These are phyloP conservation scores for Cyberlindnera suaveolens DNA, from an alignment of 805 yeast genomes.

Conservation along the genomic window DNA sequence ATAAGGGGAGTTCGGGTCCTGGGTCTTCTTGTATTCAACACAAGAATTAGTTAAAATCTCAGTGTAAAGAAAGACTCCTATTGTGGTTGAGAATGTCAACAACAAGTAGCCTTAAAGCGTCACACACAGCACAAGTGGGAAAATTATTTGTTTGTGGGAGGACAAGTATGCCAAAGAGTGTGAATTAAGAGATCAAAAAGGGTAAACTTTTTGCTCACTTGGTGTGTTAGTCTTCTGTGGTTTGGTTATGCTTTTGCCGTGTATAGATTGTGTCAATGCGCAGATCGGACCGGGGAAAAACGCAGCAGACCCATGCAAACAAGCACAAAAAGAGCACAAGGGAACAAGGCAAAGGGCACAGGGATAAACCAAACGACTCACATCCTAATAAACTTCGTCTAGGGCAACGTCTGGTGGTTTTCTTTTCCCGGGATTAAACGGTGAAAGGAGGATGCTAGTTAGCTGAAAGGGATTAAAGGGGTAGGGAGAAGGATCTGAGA, in stretches of 20 bases:
- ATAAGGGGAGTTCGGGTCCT: not conserved
- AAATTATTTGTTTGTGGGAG: not conserved
- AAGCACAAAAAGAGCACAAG: not conserved
- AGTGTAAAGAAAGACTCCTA: not conserved
- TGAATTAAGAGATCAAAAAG: conserved; percentile 9
- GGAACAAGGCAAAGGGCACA: not conserved
- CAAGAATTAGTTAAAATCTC: conserved; percentile 6
- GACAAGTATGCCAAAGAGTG: not conserved
- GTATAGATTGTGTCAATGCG: not conserved
- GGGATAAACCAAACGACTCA: not conserved
- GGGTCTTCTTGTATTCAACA: not conserved
- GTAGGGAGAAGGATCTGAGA: not conserved
- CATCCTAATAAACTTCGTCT: not conserved
- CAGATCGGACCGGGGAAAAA: not conserved
- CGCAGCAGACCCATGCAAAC: not conserved
- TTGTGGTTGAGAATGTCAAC: too few relatives aligned
- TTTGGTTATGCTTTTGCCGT: not conserved
- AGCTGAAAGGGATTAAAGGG: not conserved
- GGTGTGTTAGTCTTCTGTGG: not conserved
- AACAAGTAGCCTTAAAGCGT: conserved; percentile 2
- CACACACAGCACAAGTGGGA: conserved; percentile 1
- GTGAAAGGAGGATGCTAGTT: not conserved
- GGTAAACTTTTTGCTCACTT: conserved; percentile 9
- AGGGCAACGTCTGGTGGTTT: not conserved
- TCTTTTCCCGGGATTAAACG: not conserved